Base-by-base conservation (phyloP, 768 basidiomycete species). In the Pulveroboletus sp. region DNA sequence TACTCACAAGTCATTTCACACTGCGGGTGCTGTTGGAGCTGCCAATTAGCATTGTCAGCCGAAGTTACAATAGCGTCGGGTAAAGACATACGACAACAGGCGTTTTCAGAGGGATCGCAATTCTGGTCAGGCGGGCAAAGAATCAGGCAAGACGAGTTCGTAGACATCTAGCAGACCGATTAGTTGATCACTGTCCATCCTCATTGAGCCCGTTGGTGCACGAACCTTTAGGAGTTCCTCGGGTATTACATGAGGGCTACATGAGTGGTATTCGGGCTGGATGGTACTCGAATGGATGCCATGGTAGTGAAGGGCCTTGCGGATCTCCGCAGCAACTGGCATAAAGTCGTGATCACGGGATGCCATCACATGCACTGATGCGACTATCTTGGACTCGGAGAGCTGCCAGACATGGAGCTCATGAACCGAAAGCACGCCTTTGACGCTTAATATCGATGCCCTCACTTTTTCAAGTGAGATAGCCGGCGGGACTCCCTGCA, bases 321-420 rank as follows among this genome's bases (percentile, higher is more conserved):
- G 79, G 55, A 99, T 95, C 38, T 86, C 81, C 35, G 79, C 80
- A 14, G 91, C 90, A 43, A 94, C 80, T 2, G 78, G 82, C 90
- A 97, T 97, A 65, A 97, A 98, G 61, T 96, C 93, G 49, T 82
- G 78, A 18, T 81, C 80, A 43, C 84, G 78, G 35, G 83, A 83
- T 8, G 93, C 83, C 58, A 89, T 80, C 42, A 99, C 91, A 69
- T 99, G 96, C 24, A 99, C 95, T 2, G 90, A 94, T 9, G 94
- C 94, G 38, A 99, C 87, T 47, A 93, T 83, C 66, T 96, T 97
- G 49, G 80, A 83, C 70, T 99, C 96, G 9, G 92, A 94, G 42
- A 99, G 79, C 62, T 95, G 93, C 96, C 96, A 99, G 46, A 98
- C 82, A 69, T 99, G 96, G 26, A 99, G 77, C 64, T 97, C 92